phyloP scores from a whole-genome alignment of 176 grass and related monocot species.

The maize (Zea mays) region Zm-B73-REFERENCE-NAM-5.0 NC_050096.1:9049001-9049500 shows the following conservation, averaged over 20 bases:
- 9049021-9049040: conserved; percentile 25
- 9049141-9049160: not conserved
- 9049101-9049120: not conserved
- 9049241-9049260: too few species aligned
- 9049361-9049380: not conserved
- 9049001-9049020: not conserved
- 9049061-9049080: too few species aligned
- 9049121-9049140: not conserved
- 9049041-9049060: not conserved
- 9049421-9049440: too few species aligned
- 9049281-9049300: not conserved
- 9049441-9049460: too few species aligned
- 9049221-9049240: not conserved
- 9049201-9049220: not conserved
- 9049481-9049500: too few species aligned
- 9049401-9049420: too few species aligned
- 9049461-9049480: too few species aligned
- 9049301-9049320: too few species aligned
- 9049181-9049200: not conserved
- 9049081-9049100: not conserved
- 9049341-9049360: not conserved
- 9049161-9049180: too few species aligned
- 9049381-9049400: too few species aligned
- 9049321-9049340: not conserved
- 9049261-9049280: not conserved